A percentile compares a stretch with the other conserved stretches of the same genome.
phyloP scores from a whole-genome alignment of 495 filamentous ascomycete species.

The Copromyces sp. region DNA sequence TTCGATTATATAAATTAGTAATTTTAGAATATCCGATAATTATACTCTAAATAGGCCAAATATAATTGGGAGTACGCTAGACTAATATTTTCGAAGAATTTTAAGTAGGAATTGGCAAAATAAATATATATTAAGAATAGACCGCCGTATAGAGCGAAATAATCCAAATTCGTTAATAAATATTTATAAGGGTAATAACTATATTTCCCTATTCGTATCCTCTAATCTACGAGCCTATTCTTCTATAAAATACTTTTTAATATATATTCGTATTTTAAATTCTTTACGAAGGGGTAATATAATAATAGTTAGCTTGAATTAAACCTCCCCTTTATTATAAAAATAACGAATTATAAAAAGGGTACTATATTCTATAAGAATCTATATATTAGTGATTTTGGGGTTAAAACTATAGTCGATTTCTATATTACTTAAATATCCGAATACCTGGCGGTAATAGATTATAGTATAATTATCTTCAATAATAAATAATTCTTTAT shows the following conservation, averaged over 20 bases:
- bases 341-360: too few relatives aligned
- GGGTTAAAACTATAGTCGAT: background rate
- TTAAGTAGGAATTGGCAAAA: background rate
- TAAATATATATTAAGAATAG: background rate
- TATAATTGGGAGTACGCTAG: background rate
- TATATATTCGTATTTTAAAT: background rate
- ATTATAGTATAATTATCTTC: background rate
- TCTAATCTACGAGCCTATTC: background rate
- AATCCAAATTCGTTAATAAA: background rate
- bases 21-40: too few relatives aligned
- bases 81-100: background rate
- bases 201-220: background rate
- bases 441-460: background rate
- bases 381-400: background rate
- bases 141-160: background rate
- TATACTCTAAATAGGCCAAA: background rate
- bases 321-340: background rate
- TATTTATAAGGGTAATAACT: background rate
- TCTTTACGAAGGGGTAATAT: background rate
- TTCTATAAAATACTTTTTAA: background rate
- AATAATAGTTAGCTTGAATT: background rate
- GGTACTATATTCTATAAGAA: background rate
- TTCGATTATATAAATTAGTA: background rate
- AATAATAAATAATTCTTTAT: background rate
- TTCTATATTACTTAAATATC: background rate